Evolutionary conservation across 306 rosid genomes (phyloP).

Genomic region (Vigna hirtella): DNA sequence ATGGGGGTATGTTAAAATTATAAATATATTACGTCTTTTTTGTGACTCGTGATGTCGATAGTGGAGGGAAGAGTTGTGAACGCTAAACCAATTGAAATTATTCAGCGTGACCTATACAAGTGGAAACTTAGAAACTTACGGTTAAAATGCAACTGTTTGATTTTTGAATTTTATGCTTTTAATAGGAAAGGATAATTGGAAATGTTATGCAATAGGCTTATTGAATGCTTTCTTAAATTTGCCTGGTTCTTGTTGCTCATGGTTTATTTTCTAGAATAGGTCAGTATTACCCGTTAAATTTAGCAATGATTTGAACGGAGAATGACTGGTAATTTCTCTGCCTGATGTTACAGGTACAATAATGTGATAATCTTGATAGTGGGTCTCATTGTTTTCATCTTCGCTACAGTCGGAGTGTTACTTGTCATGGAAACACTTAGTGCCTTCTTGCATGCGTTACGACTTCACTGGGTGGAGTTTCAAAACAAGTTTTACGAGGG

Average conservation of each 20-base stretch:
- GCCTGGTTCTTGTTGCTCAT: constrained; percentile 1
- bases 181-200: constrained; percentile 1
- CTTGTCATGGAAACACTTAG: constrained; percentile 96
- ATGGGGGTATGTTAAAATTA: constrained; percentile 59
- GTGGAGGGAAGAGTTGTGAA: constrained; percentile 24
- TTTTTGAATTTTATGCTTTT: neutral
- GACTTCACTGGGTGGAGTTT: constrained; percentile 99
- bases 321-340: constrained; percentile 11
- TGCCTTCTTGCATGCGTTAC: constrained; percentile 94
- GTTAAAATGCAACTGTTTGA: neutral
- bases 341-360: constrained; percentile 73
- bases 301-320: neutral
- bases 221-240: neutral
- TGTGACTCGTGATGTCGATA: constrained; percentile 35
- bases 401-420: constrained; percentile 89
- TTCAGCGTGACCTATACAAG: neutral
- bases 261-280: constrained; percentile 14
- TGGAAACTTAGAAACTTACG: neutral
- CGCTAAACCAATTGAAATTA: neutral
- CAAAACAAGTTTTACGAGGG: constrained; percentile 98
- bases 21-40: constrained; percentile 31
- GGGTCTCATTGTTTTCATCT: constrained; percentile 76
- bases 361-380: constrained; percentile 72
- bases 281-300: neutral
- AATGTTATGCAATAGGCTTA: neutral